These are phyloP conservation scores for Euphorbia peplus DNA, from an alignment of 345 rosid species.

Conservation along the genomic window DNA sequence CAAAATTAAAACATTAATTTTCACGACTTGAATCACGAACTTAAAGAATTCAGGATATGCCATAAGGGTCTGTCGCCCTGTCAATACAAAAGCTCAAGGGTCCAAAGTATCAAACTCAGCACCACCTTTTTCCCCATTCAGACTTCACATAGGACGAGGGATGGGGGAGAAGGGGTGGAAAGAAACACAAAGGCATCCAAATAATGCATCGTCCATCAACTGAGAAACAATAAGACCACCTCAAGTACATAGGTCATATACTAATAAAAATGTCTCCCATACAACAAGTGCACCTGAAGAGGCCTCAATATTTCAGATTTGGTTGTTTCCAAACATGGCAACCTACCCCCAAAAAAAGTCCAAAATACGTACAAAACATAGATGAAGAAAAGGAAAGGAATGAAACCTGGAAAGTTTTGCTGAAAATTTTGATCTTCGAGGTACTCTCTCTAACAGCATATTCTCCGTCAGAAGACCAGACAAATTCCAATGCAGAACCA, in stretches of 20 bases:
- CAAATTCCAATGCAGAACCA: constrained; percentile 96
- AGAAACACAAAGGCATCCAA: too few relatives aligned
- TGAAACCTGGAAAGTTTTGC: constrained; percentile 95
- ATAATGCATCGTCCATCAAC: not conserved
- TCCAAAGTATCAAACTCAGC: not conserved
- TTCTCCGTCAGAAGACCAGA: constrained; percentile 97
- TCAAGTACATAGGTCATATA: not conserved
- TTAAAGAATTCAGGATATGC: not conserved
- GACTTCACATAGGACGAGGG: not conserved
- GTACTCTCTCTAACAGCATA: constrained; percentile 98
- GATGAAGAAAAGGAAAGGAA: not conserved
- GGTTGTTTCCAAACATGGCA: not conserved
- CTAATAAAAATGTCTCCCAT: not conserved
- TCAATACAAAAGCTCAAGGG: not conserved
- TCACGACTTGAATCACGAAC: not conserved
- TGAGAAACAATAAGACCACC: not conserved
- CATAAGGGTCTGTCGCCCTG: not conserved
- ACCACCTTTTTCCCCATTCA: not conserved
- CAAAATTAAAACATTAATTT: not conserved
- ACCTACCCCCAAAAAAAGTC: not conserved
- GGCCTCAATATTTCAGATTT: not conserved
- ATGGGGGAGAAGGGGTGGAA: too few relatives aligned
- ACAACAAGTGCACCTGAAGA: not conserved
- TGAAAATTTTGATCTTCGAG: constrained; percentile 85
- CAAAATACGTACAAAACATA: not conserved